Conservation (phyloP, 2,329 filamentous ascomycete genomes). For the Penicillium sp. region DNA sequence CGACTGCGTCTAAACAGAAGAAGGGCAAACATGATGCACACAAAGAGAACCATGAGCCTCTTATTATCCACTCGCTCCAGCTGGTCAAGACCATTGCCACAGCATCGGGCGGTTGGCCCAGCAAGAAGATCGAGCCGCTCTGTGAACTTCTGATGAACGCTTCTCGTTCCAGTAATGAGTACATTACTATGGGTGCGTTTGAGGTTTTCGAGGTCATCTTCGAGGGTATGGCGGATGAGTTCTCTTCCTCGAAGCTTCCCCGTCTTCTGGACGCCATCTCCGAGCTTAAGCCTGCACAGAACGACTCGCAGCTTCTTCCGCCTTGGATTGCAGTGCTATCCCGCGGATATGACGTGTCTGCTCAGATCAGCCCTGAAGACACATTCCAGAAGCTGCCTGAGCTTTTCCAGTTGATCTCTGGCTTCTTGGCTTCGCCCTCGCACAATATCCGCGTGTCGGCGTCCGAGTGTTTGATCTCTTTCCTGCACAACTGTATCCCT, state of each 20-base stretch:
- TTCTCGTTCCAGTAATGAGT: constrained; percentile 85
- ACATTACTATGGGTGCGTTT: constrained; percentile 92
- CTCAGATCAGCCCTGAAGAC: constrained; percentile 81
- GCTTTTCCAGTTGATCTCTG: constrained; percentile 72
- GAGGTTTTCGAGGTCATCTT: constrained; percentile 98
- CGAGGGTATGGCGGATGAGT: constrained; percentile 79
- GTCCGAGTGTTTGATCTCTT: constrained; percentile 90
- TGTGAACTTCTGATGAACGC: constrained; percentile 87
- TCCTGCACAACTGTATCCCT: constrained; percentile 85
- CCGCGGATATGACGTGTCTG: constrained; percentile 87
- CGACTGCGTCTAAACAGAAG: constrained; percentile 64
- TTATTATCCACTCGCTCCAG: constrained; percentile 85
- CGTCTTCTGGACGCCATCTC: constrained; percentile 85
- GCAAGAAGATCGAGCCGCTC: constrained; percentile 86
- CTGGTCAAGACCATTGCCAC: constrained; percentile 83
- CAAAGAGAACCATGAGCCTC: constrained; percentile 65
- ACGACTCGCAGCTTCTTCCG: constrained; percentile 89
- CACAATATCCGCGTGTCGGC: constrained; percentile 93
- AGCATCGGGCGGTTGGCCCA: constrained; percentile 91
- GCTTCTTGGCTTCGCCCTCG: constrained; percentile 79
- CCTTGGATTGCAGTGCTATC: constrained; percentile 96
- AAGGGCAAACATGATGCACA: constrained; percentile 46
- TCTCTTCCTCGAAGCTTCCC: constrained; percentile 83
- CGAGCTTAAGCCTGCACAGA: constrained; percentile 83
- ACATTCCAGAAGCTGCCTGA: constrained; percentile 87